Evolutionary conservation across 2,329 filamentous ascomycete genomes (phyloP), one percentile per base, ranked within the genome.

Genomic region (Bipolaris bicolor): DNA sequence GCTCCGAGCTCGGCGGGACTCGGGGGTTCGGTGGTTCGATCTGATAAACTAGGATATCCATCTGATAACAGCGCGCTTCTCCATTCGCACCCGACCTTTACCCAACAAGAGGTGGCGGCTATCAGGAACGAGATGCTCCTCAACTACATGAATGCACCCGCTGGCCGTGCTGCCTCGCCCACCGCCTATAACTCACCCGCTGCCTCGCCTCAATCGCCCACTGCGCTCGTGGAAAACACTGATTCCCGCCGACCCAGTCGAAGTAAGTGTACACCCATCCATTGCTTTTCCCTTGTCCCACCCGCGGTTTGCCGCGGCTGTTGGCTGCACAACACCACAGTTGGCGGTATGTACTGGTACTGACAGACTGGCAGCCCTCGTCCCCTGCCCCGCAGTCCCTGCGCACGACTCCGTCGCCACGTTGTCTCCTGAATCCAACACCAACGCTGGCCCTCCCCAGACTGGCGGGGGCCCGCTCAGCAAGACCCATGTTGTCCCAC

Each of bases 401-500:
- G 47, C 50, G 33, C 56, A 51, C 15, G 39, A 54, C 11, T 18
- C 62, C 33, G 41, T 55, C 58, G 54, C 64, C 63, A 71, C 69
- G 64, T 65, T 69, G 68, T 70, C 71, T 55, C 63, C 68, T 46
- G 58, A 65, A 16, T 45, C 52, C 57, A 55, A 60, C 43, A 55
- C 57, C 43, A 55, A 57, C 45, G 58, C 55, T 41, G 59, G 64
- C 58, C 65, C 71, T 67, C 73, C 70, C 55, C 68, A 67, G 20
- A 49, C 63, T 59, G 72, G 69, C 64, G 69, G 68, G 46, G 79
- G 73, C 53, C 80, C 79, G 34, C 75, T 77, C 56, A 76, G 73
- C 61, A 66, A 60, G 22, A 69, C 48, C 41, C 73, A 78, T 64
- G 66, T 64, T 3, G 69, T 82, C 20, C 79, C 77, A 33, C 70